Base-by-base conservation (phyloP, 768 basidiomycete species). In the Rhodosporidiobolus odoratus region DNA sequence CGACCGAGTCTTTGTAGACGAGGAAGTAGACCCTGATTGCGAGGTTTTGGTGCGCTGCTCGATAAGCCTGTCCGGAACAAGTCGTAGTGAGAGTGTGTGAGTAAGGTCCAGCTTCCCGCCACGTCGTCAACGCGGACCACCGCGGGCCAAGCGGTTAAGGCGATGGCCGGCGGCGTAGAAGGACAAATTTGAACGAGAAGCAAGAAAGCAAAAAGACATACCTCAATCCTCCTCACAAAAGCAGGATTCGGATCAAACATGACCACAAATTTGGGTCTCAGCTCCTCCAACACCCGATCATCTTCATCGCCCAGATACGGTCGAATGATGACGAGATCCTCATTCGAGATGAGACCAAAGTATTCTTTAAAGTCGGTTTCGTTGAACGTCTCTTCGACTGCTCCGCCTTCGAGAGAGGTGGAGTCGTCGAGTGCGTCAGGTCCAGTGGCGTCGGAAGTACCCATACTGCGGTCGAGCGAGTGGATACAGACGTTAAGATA, bases 161-260 rank as follows among this genome's bases (percentile, higher is more conserved):
- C n/a, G n/a, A n/a, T n/a, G n/a, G n/a, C n/a, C n/a, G n/a, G n/a
- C n/a, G n/a, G n/a, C n/a, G n/a, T n/a, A n/a, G n/a, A 41, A 45
- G 43, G 16, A 9, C 25, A 34, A 50, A 48, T 15, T 56, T 12
- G 54, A 21, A 58, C 32, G 25, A 5, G 34, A 50, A 58, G 16
- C 16, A 12, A 13, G 34, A 25, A 52, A 45, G 16, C 54, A 12
- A 50, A 19, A 58, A 30, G 4, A 74, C 85, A 64, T 62, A 91
- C 94, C 84, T 99, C 94, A 34, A 99, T 84, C 1, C 96, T 85
- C 35, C 96, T 84, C 45, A 97, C 86, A 75, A 97, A 99, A 62
- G 95, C 90, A 78, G 92, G 88, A 75, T 87, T 90, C 4, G 95
- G 93, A 77, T 99, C 96, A 73, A 89, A 92, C 89, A 98, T 91